phyloP scores from a whole-genome alignment of 768 basidiomycete genomes.

The Neoboletus brunneissimus region DNA sequence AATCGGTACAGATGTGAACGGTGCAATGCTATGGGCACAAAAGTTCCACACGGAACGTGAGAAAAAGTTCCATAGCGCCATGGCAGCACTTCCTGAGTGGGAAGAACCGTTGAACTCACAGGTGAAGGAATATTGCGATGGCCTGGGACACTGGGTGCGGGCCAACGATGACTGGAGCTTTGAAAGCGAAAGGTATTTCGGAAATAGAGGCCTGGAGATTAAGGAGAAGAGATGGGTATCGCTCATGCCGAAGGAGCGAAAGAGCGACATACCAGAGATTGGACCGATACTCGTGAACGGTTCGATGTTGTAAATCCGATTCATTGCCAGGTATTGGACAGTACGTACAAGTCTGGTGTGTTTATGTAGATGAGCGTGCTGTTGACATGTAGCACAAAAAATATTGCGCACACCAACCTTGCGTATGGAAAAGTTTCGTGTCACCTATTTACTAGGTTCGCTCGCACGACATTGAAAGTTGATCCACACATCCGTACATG shows the following conservation, averaged over 20 bases:
- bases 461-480: too few relatives aligned
- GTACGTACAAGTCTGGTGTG: too few relatives aligned
- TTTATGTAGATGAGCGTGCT: too few relatives aligned
- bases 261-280: not conserved
- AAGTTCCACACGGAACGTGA: not conserved
- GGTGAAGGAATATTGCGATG: conserved; percentile 43
- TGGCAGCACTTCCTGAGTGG: conserved; percentile 36
- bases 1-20: conserved; percentile 11
- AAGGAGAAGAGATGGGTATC: conserved; percentile 7
- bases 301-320: not conserved
- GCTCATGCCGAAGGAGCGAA: conserved; percentile 1
- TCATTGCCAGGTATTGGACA: not conserved
- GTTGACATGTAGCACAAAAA: too few relatives aligned
- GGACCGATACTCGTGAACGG: conserved; percentile 3
- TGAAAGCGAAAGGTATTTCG: conserved; percentile 7
- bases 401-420: too few relatives aligned
- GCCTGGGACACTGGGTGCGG: conserved; percentile 48
- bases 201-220: conserved; percentile 1
- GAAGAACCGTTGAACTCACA: conserved; percentile 40
- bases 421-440: too few relatives aligned
- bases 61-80: conserved; percentile 15
- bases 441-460: too few relatives aligned
- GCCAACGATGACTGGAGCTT: conserved; percentile 7
- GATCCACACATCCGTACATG: too few relatives aligned
- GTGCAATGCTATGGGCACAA: conserved; percentile 16